Conservation (phyloP, 371 early-diverging fungal genomes). For the Encephalitozoon romaleae region DNA sequence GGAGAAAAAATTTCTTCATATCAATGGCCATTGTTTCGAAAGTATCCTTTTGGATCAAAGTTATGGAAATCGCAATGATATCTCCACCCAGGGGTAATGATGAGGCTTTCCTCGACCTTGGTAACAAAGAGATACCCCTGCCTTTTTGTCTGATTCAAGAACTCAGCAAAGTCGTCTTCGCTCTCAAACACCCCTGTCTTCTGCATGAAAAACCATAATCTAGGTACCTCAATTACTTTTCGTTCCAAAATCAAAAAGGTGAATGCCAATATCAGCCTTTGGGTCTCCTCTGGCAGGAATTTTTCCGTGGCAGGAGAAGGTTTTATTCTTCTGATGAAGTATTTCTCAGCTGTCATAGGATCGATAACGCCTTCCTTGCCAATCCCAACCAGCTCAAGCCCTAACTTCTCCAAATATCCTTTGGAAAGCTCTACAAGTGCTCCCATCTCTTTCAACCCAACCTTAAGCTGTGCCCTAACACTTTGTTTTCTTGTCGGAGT, state of each 20-base stretch:
- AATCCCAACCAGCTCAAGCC: constrained; percentile 24
- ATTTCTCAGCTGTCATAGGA: neutral
- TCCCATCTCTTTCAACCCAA: neutral
- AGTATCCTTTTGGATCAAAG: neutral
- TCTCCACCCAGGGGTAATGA: neutral
- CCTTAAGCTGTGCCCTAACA: neutral
- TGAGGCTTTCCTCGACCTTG: neutral
- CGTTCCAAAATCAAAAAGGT: neutral
- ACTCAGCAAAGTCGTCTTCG: neutral
- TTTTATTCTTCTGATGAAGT: neutral
- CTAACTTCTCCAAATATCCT: neutral
- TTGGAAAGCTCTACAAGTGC: neutral
- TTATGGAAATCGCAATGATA: neutral
- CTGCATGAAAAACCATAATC: neutral
- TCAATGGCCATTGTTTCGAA: neutral
- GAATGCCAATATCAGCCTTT: neutral
- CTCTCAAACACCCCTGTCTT: neutral
- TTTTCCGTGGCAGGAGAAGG: neutral
- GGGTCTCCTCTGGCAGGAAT: neutral
- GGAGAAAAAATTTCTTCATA: constrained; percentile 9
- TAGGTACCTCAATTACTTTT: neutral
- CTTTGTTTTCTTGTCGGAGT: neutral
- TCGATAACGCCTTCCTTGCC: neutral
- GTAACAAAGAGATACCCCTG: neutral
- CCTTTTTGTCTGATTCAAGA: neutral